Evolutionary conservation across 495 filamentous ascomycete genomes (phyloP).

Genomic region (Xylaria curta): DNA sequence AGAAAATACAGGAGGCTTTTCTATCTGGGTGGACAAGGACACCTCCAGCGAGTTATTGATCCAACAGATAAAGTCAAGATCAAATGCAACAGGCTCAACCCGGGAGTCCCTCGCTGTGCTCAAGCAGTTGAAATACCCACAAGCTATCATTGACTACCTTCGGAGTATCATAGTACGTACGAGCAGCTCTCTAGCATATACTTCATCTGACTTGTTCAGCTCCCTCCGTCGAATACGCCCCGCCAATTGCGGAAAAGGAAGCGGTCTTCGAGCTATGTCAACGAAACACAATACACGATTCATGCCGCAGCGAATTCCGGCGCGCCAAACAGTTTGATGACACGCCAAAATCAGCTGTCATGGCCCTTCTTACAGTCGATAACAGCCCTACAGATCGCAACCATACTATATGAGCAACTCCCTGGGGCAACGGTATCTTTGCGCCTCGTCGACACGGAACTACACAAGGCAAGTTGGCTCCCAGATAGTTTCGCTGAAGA

Average conservation of each 20-base stretch:
- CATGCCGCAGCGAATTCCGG: not conserved
- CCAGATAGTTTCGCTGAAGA: not conserved
- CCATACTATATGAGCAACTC: not conserved
- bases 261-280: not conserved
- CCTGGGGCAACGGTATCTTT: not conserved
- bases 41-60: not conserved
- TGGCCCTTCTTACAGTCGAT: not conserved
- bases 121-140: not conserved
- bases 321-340: not conserved
- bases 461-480: conserved; percentile 2
- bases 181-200: not conserved
- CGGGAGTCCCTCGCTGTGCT: not conserved
- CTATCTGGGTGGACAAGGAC: not conserved
- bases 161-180: not conserved
- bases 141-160: not conserved
- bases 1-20: not conserved
- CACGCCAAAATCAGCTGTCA: not conserved
- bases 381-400: not conserved
- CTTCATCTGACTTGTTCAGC: not conserved
- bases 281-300: not conserved
- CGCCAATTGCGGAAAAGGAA: not conserved
- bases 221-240: not conserved
- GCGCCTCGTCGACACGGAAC: not conserved
- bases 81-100: not conserved
- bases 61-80: not conserved